Conservation (phyloP, 176 grass and related monocot genomes). For the Cymbopogon citratus region DNA sequence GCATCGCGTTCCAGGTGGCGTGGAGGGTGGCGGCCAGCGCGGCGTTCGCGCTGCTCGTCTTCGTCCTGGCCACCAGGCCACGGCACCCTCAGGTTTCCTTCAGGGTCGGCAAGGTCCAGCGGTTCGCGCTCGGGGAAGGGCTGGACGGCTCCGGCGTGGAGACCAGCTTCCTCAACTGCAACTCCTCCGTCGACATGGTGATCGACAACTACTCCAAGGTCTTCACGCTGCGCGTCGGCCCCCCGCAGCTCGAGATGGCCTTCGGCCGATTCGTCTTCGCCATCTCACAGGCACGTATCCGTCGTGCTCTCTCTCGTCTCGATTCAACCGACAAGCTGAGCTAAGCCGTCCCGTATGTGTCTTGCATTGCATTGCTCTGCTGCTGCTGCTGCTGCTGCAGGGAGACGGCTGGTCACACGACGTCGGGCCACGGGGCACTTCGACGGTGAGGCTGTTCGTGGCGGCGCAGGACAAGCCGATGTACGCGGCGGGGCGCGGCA, state of each 20-base stretch:
- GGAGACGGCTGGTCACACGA: conserved; percentile 35
- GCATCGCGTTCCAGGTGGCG: conserved; percentile 64
- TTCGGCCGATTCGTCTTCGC: conserved; percentile 72
- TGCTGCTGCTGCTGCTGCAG: conserved; percentile 5
- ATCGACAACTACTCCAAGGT: conserved; percentile 82
- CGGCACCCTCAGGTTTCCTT: conserved; percentile 46
- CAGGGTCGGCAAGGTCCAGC: conserved; percentile 46
- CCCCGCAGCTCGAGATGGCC: conserved; percentile 49
- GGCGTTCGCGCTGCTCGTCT: conserved; percentile 60
- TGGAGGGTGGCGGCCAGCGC: conserved; percentile 65
- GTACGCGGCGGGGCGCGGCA: conserved; percentile 74
- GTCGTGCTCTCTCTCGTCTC: not conserved
- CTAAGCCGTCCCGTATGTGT: no score
- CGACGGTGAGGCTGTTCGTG: conserved; percentile 39
- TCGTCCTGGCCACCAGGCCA: conserved; percentile 70
- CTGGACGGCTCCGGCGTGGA: conserved; percentile 71
- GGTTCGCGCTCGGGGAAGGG: conserved; percentile 78
- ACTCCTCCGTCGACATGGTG: conserved; percentile 70
- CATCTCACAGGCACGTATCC: conserved; percentile 28
- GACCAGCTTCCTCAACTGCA: conserved; percentile 82
- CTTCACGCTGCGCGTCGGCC: conserved; percentile 53
- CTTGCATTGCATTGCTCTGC: not conserved
- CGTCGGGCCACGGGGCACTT: conserved; percentile 9
- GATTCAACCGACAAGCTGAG: not conserved
- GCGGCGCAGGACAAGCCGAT: conserved; percentile 70